Conservation (phyloP, 441 rosid genomes). For the Biscutella laevigata region DNA sequence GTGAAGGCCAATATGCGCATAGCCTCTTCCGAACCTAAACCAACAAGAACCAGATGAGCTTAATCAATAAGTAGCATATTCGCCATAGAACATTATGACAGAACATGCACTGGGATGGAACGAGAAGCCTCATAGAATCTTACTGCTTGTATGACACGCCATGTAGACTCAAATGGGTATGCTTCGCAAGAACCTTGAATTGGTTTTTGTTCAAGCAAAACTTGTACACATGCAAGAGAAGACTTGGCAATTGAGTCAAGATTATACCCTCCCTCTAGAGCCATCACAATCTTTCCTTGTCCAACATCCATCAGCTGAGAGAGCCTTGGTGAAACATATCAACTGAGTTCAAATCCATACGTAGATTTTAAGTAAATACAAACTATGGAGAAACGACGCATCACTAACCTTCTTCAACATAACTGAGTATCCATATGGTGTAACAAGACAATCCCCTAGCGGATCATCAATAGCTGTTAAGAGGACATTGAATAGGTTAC, state of each 20-base stretch:
- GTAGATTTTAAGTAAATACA: neutral
- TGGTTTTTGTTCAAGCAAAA: conserved; percentile 53
- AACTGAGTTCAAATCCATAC: neutral
- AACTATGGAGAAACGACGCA: neutral
- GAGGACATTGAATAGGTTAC: conserved; percentile 4
- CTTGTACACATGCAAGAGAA: conserved; percentile 77
- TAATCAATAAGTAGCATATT: neutral
- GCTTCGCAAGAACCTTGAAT: conserved; percentile 49
- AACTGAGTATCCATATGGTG: conserved; percentile 82
- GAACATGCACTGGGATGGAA: neutral
- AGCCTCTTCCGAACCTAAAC: conserved; percentile 64
- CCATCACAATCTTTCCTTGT: conserved; percentile 72
- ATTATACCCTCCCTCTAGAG: conserved; percentile 96
- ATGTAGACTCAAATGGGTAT: conserved; percentile 74
- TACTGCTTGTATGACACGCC: conserved; percentile 81
- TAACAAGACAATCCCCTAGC: conserved; percentile 75
- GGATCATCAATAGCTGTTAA: conserved; percentile 78
- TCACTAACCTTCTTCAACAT: conserved; percentile 70
- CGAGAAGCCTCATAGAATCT: neutral
- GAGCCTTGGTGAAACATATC: neutral
- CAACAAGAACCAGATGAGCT: conserved; percentile 7
- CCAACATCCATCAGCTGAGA: conserved; percentile 76
- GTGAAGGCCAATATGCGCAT: conserved; percentile 63
- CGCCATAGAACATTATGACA: neutral
- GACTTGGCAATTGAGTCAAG: conserved; percentile 74